phyloP scores from a whole-genome alignment of 495 filamentous ascomycete genomes.

The Cryomyces minteri region DNA sequence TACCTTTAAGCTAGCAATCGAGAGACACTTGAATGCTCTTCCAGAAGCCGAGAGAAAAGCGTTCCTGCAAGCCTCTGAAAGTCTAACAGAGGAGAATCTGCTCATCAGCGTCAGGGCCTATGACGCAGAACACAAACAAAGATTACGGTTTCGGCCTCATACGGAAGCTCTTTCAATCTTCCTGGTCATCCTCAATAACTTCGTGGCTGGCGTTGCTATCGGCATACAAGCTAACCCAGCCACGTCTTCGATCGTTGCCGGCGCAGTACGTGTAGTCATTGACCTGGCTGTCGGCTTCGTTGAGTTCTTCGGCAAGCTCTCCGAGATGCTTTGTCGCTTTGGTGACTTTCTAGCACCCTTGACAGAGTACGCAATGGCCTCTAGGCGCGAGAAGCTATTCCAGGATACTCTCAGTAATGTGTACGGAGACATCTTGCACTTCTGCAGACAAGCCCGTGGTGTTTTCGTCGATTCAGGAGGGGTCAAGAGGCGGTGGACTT shows the following conservation, averaged over 20 bases:
- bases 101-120: not conserved
- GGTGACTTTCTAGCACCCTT: slow-evolving; percentile 1
- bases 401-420: slow-evolving; percentile 1
- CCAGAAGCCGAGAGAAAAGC: slow-evolving; percentile 2
- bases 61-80: not conserved
- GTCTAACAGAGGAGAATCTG: not conserved
- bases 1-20: slow-evolving; percentile 1
- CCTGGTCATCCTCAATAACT: not conserved
- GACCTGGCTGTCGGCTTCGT: slow-evolving; percentile 2
- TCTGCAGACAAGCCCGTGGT: slow-evolving; percentile 1
- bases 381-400: not conserved
- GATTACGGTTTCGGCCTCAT: slow-evolving; percentile 1
- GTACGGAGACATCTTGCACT: slow-evolving; percentile 1
- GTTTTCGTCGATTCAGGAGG: slow-evolving; percentile 1
- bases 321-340: slow-evolving; percentile 5
- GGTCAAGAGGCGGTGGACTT: not conserved
- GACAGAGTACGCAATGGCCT: slow-evolving; percentile 1
- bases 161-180: not conserved
- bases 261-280: slow-evolving; percentile 1
- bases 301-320: slow-evolving; percentile 2
- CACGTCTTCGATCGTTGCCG: slow-evolving; percentile 1
- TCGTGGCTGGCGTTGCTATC: slow-evolving; percentile 1
- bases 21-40: not conserved
- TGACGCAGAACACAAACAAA: slow-evolving; percentile 1
- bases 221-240: slow-evolving; percentile 1